Conservation (phyloP, 768 basidiomycete genomes). For the Rhodotorula taiwanensis region DNA sequence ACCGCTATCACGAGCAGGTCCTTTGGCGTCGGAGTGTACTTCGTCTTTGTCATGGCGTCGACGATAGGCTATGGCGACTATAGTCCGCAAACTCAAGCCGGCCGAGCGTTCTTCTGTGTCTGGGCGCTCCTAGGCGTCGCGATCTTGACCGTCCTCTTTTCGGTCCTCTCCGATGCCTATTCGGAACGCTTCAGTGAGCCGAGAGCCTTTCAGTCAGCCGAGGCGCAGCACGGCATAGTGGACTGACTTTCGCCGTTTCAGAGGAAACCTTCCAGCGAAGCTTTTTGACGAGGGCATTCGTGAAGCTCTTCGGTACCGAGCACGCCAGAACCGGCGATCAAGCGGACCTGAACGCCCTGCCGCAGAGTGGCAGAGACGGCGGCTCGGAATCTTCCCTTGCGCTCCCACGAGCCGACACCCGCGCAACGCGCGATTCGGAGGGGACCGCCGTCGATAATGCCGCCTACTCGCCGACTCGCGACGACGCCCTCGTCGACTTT, state of each 20-base stretch:
- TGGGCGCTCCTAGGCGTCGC: conserved; percentile 10
- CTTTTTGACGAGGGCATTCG: background rate
- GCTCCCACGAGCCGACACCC: too few relatives aligned
- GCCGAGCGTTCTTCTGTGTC: conserved; percentile 31
- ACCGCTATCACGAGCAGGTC: background rate
- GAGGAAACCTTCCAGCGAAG: conserved; percentile 24
- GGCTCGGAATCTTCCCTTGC: background rate
- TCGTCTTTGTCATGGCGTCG: conserved; percentile 14
- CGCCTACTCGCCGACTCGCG: background rate
- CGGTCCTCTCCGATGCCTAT: conserved; percentile 27
- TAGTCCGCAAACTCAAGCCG: conserved; percentile 18
- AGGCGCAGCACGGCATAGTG: too few relatives aligned
- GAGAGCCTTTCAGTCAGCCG: background rate
- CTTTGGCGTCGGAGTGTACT: conserved; percentile 12
- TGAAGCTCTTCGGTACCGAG: background rate
- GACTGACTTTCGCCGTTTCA: background rate
- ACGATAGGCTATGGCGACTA: conserved; percentile 25
- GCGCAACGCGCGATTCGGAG: too few relatives aligned
- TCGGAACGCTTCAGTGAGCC: conserved; percentile 9
- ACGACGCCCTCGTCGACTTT: background rate
- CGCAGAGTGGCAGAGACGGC: background rate
- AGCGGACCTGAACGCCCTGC: background rate
- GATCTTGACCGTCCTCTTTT: conserved; percentile 25
- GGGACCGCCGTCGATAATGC: too few relatives aligned
- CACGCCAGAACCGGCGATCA: background rate